Base-by-base conservation (phyloP, 768 basidiomycete genomes). In the Rhizopogon vesiculosus region DNA sequence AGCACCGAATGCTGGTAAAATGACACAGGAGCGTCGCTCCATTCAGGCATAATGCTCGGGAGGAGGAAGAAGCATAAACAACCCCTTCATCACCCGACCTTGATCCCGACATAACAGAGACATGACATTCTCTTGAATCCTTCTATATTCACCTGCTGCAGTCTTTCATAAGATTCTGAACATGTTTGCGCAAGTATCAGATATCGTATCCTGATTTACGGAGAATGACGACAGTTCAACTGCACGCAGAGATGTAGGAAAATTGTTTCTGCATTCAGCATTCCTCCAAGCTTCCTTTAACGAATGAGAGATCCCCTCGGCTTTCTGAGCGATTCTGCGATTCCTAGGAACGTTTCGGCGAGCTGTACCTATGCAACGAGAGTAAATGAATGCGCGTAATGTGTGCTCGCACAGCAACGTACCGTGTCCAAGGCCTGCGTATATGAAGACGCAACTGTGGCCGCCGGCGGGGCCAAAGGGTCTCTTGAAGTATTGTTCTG, bases 261-360 rank as follows among this genome's bases (percentile, higher is more conserved):
- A 12, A 38, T 33, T 7, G 22, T n/a, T 45, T 16, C 12, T 45
- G 19, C 44, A 25, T 22, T 13, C 2, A 13, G 19, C 25, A 19
- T 31, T 19, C 35, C 8, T 19, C 19, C 7, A 12, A 41, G 13
- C 13, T 13, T 38, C 35, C 35, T 38, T 66, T 60, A 64, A 57
- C 65, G 66, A 57, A 83, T 62, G 53, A 84, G 63, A 18, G 76
- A 72, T 1, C 78, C 84, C 60, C 83, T 69, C 4, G 83, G 78
- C 60, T 80, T 85, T 59, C 74, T 73, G 66, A 85, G 63, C 1
- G 83, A 82, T 51, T 82, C 80, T 0, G 82, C 82, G 52, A 84
- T 75, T 33, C 76, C 77, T 19, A 84, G 62, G 74, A 85, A 85
- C 3, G 83, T 79, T 60, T 83, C 73, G 0, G 83, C 77, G 9